phyloP scores from a whole-genome alignment of 768 basidiomycete genomes.

The Suillus hirtellus region DNA sequence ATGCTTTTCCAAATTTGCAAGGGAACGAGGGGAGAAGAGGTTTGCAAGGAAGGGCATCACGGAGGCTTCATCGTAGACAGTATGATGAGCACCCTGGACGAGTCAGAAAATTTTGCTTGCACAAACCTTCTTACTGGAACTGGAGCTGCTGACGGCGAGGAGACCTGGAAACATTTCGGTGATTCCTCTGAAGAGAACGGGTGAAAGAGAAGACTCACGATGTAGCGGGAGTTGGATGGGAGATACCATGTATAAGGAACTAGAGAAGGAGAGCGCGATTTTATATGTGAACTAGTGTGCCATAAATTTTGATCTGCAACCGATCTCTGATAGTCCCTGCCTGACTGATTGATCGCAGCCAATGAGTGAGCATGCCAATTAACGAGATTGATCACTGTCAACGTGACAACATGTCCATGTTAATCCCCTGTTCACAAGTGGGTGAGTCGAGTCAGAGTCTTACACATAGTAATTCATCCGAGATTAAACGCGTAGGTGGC shows the following conservation, averaged over 20 bases:
- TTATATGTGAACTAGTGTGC: background rate
- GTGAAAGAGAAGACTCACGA: background rate
- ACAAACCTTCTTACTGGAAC: constrained; percentile 5
- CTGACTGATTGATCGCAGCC: background rate
- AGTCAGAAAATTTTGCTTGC: no score
- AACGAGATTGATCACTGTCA: no score
- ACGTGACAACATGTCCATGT: no score
- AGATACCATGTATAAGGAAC: background rate
- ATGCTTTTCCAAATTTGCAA: constrained; percentile 1
- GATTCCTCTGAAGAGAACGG: background rate
- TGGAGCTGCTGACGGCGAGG: background rate
- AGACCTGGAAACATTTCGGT: background rate
- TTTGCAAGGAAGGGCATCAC: background rate
- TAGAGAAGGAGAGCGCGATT: background rate
- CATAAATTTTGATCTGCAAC: background rate
- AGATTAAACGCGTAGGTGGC: no score
- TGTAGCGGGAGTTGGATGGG: background rate
- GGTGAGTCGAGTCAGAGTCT: no score
- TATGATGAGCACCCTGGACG: background rate
- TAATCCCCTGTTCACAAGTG: no score
- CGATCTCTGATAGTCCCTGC: background rate
- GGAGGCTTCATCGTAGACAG: constrained; percentile 4
- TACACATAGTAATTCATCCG: no score
- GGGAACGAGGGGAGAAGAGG: background rate
- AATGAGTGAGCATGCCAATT: background rate